Base-by-base conservation (phyloP, 225 moss, liverwort and hornwort species). In the Polytrichum commune region DNA sequence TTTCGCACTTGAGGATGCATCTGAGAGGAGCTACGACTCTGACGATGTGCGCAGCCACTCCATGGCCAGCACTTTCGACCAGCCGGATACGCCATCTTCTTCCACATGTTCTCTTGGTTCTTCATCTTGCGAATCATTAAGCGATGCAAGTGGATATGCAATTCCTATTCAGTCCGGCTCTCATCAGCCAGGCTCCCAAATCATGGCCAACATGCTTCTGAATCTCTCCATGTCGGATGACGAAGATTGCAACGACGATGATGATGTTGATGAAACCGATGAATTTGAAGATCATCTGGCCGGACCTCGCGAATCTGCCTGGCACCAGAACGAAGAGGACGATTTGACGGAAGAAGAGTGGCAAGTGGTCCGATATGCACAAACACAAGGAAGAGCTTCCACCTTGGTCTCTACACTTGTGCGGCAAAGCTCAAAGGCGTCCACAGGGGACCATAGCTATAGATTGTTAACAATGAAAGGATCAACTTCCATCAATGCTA, bases 271-370 rank as follows among this genome's bases (percentile, higher is more conserved):
- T 0, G 76, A 24, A 61, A 76, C 63, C 2, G 66, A 64, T 5
- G 55, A 72, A 19, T 74, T 67, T 38, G 38, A 66, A 9, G 85
- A 75, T n/a, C 29, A 30, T 62, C 63, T 80, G 23, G 38, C 46
- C 6, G 86, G 86, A 10, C 86, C 86, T 5, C 54, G 86, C 53
- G 83, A 76, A 67, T 80, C 75, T 54, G 86, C 86, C 1, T 86
- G 86, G 86, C 86, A 86, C 58, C 86, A 86, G 66, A 57, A 78
- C n/a, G 83, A 86, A 58, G 86, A 83, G 20, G 75, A 83, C 25
- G 70, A 71, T 27, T 61, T 78, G 4, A 71, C 80, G 18, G 75
- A 86, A 6, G 73, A 38, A 75, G 83, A 83, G 65, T 83, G 86
- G 83, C 73, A 80, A 46, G 71, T 78, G 71, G 72, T 83, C 75